phyloP scores from a whole-genome alignment of 148 eudicot genomes.

The Polygonum aviculare region DNA sequence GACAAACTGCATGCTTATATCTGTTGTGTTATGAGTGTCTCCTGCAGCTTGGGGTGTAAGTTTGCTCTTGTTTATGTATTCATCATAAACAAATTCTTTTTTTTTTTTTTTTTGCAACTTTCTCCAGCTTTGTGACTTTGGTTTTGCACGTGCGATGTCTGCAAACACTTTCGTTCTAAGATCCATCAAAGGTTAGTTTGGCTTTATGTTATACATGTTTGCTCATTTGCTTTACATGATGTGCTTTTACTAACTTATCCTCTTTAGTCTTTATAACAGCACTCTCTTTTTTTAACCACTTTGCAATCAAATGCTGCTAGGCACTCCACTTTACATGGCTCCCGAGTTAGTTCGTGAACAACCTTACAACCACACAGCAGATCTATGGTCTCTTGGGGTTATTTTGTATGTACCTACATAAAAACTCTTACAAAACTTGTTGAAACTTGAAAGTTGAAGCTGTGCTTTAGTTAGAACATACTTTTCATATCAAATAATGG shows the following conservation, averaged over 20 bases:
- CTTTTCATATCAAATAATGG: background rate
- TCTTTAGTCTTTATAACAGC: background rate
- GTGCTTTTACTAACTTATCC: conserved; percentile 3
- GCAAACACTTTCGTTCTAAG: conserved; percentile 91
- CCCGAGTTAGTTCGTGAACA: conserved; percentile 99
- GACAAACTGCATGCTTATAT: background rate
- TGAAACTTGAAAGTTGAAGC: background rate
- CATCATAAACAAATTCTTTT: background rate
- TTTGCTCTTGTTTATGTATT: background rate
- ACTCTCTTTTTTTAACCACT: background rate
- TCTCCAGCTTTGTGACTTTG: conserved; percentile 95
- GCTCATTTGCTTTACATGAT: background rate
- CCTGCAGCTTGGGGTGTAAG: background rate
- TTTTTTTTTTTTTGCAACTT: background rate
- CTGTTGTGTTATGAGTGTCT: background rate
- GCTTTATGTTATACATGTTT: background rate
- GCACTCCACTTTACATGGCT: conserved; percentile 99
- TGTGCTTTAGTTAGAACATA: background rate
- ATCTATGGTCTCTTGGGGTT: conserved; percentile 98
- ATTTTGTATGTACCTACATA: conserved; percentile 57
- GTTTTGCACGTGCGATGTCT: conserved; percentile 99
- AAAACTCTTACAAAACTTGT: background rate
- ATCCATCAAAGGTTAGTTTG: conserved; percentile 85
- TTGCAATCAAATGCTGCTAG: conserved; percentile 25
- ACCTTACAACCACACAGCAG: conserved; percentile 98